These are phyloP conservation scores for Phalaenopsis hybrid DNA, from an alignment of 116 monocot genomes.

Conservation along the genomic window DNA sequence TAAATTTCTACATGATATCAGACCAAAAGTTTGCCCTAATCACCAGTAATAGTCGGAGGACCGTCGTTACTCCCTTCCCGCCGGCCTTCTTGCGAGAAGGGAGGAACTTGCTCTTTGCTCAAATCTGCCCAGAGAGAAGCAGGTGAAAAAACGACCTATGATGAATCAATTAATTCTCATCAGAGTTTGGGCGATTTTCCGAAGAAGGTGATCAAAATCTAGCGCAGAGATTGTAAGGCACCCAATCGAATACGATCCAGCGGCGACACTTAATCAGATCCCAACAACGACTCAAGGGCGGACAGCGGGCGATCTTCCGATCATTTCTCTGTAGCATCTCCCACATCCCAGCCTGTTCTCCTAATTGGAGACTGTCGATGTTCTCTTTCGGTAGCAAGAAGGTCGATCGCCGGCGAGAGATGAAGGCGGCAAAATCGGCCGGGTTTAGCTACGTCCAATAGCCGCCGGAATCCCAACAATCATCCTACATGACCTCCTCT, in stretches of 20 bases:
- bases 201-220: not conserved
- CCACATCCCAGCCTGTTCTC: constrained; percentile 2
- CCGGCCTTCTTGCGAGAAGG: no score
- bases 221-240: not conserved
- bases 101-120: not conserved
- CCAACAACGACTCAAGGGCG: not conserved
- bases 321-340: constrained; percentile 2
- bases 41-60: no score
- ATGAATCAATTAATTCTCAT: not conserved
- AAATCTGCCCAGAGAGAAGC: not conserved
- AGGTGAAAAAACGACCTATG: not conserved
- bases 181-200: not conserved
- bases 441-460: no score
- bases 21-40: no score
- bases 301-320: not conserved
- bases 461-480: no score
- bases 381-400: no score
- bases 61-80: no score
- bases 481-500: no score
- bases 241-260: constrained; percentile 1
- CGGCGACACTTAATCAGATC: not conserved
- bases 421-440: no score
- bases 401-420: no score
- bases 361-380: no score
- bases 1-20: no score